These are phyloP conservation scores for Hypoxylon sp. DNA, from an alignment of 2,329 filamentous ascomycete genomes.

Conservation along the genomic window DNA sequence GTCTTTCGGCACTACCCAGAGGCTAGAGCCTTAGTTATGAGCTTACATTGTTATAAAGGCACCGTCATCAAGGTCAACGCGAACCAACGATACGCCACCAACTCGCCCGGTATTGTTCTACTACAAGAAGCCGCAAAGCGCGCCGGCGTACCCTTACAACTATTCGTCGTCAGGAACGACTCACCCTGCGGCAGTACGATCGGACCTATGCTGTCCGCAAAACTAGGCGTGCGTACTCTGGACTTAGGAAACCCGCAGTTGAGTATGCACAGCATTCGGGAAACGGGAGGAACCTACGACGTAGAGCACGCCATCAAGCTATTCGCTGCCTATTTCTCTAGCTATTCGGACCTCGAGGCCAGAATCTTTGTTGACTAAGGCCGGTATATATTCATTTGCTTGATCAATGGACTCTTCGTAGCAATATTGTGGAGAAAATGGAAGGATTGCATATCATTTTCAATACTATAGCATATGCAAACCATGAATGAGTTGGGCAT, in stretches of 20 bases:
- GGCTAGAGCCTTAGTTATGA: slow-evolving; percentile 2
- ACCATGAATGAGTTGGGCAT: not conserved
- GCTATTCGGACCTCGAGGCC: slow-evolving; percentile 84
- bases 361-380: slow-evolving; percentile 84
- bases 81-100: slow-evolving; percentile 96
- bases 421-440: not conserved
- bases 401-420: not conserved
- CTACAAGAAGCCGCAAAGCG: slow-evolving; percentile 85
- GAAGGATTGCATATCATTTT: not conserved
- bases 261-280: slow-evolving; percentile 96
- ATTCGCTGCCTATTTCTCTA: slow-evolving; percentile 87
- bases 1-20: not conserved
- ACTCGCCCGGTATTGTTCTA: slow-evolving; percentile 93
- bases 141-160: slow-evolving; percentile 85
- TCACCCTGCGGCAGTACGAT: slow-evolving; percentile 96
- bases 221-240: slow-evolving; percentile 86
- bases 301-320: slow-evolving; percentile 86
- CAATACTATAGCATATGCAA: not conserved
- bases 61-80: slow-evolving; percentile 98
- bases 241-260: slow-evolving; percentile 95
- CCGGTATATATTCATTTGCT: not conserved
- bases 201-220: slow-evolving; percentile 93
- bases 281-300: slow-evolving; percentile 89
- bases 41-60: slow-evolving; percentile 21
- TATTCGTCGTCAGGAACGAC: slow-evolving; percentile 97